Evolutionary conservation across 164 flowering plant genomes (phyloP).

Genomic region (Piper betle): DNA sequence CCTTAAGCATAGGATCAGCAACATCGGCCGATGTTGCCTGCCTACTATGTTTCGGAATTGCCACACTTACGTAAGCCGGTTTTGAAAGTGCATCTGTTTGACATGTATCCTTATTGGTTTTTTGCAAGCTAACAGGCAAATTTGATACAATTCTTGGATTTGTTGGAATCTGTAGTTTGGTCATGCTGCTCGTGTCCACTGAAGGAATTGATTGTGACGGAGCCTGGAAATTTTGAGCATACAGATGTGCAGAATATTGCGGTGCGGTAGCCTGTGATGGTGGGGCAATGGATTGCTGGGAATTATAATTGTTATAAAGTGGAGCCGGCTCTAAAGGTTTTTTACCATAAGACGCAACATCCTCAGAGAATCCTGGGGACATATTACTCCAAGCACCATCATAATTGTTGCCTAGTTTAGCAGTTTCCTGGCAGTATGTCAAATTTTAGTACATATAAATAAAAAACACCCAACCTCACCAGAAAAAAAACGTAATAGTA

Average conservation of each 20-base stretch:
- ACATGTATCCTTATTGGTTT: constrained; percentile 44
- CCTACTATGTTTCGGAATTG: constrained; percentile 40
- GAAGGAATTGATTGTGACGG: constrained; percentile 41
- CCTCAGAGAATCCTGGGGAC: constrained; percentile 39
- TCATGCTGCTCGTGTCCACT: constrained; percentile 45
- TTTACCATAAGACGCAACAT: constrained; percentile 28
- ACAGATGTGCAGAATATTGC: constrained; percentile 39
- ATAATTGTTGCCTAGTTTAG: constrained; percentile 28
- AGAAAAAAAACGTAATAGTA: too few species aligned
- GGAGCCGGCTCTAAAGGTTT: constrained; percentile 38
- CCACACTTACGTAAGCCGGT: constrained; percentile 78
- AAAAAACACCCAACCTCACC: too few species aligned
- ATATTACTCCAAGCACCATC: constrained; percentile 58
- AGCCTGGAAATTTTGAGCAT: constrained; percentile 36
- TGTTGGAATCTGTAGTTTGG: constrained; percentile 81
- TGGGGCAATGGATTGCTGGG: constrained; percentile 27
- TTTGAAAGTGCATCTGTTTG: constrained; percentile 30
- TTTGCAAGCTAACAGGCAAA: constrained; percentile 40
- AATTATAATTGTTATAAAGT: constrained; percentile 35
- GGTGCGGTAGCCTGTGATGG: constrained; percentile 28
- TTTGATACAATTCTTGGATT: constrained; percentile 90
- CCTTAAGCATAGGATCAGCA: constrained; percentile 64
- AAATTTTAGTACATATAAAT: not conserved
- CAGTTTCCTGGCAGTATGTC: constrained; percentile 36
- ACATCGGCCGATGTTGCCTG: constrained; percentile 26